phyloP scores from a whole-genome alignment of 306 rosid species.

The Cicer cuneatum region DNA sequence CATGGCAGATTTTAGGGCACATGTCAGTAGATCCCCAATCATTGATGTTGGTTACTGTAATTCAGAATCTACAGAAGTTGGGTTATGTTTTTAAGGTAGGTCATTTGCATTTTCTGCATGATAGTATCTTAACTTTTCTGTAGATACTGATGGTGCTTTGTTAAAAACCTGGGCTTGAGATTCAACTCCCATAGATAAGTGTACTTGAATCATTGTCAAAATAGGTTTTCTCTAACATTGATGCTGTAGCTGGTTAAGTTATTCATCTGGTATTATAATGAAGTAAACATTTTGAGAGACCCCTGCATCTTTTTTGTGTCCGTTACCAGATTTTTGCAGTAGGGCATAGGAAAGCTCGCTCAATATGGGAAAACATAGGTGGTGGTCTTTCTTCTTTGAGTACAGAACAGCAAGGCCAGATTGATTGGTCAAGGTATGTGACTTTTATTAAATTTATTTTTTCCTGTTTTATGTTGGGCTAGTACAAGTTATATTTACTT shows the following conservation, averaged over 20 bases:
- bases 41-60: slow-evolving; percentile 75
- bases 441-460: slow-evolving; percentile 35
- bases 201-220: slow-evolving; percentile 36
- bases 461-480: slow-evolving; percentile 24
- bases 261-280: slow-evolving; percentile 27
- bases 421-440: slow-evolving; percentile 92
- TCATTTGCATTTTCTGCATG: slow-evolving; percentile 40
- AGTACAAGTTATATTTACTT: slow-evolving; percentile 24
- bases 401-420: slow-evolving; percentile 57
- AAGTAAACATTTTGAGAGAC: slow-evolving; percentile 47
- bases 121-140: slow-evolving; percentile 27
- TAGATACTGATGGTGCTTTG: slow-evolving; percentile 16
- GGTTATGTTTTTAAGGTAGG: slow-evolving; percentile 87
- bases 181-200: slow-evolving; percentile 5
- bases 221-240: slow-evolving; percentile 20
- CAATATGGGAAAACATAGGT: slow-evolving; percentile 77
- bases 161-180: slow-evolving; percentile 23
- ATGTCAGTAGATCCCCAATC: slow-evolving; percentile 76
- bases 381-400: slow-evolving; percentile 62
- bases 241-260: slow-evolving; percentile 36
- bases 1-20: slow-evolving; percentile 76
- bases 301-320: slow-evolving; percentile 38
- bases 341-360: slow-evolving; percentile 66
- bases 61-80: slow-evolving; percentile 76
- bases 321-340: slow-evolving; percentile 79